Evolutionary conservation across 1,139 yeast species (phyloP).

Genomic region (Yamadazyma taylorii): DNA sequence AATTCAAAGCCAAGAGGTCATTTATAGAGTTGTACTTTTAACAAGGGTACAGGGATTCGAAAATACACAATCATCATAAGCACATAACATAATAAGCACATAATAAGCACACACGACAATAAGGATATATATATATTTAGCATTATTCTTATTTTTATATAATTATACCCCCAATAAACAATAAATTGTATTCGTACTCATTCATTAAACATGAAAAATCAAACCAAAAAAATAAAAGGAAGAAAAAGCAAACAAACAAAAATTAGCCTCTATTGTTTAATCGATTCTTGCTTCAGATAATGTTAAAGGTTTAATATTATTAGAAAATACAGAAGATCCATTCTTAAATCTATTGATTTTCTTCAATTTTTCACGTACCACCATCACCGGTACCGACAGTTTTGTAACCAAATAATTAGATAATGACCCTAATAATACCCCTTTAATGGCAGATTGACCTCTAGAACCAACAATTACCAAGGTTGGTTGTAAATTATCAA

Average conservation of each 20-base stretch:
- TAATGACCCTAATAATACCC: constrained; percentile 73
- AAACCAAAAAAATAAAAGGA: too few relatives aligned
- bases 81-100: too few relatives aligned
- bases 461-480: constrained; percentile 81
- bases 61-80: too few relatives aligned
- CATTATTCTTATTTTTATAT: neutral
- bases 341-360: constrained; percentile 63
- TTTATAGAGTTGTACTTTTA: constrained; percentile 42
- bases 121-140: neutral
- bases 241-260: neutral
- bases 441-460: constrained; percentile 74
- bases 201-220: neutral
- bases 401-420: constrained; percentile 76
- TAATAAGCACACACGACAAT: too few relatives aligned
- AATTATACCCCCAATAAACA: neutral
- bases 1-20: constrained; percentile 30
- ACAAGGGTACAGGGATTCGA: too few relatives aligned
- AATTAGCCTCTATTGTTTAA: too few relatives aligned
- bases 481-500: constrained; percentile 80
- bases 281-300: constrained; percentile 52
- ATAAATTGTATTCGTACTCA: neutral
- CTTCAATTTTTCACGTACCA: constrained; percentile 79
- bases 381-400: constrained; percentile 86
- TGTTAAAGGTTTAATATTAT: constrained; percentile 50
- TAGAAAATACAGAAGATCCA: constrained; percentile 47